Evolutionary conservation across 345 rosid species (phyloP), one percentile per base, ranked within the genome.

Genomic region (Iberis pinnata): DNA sequence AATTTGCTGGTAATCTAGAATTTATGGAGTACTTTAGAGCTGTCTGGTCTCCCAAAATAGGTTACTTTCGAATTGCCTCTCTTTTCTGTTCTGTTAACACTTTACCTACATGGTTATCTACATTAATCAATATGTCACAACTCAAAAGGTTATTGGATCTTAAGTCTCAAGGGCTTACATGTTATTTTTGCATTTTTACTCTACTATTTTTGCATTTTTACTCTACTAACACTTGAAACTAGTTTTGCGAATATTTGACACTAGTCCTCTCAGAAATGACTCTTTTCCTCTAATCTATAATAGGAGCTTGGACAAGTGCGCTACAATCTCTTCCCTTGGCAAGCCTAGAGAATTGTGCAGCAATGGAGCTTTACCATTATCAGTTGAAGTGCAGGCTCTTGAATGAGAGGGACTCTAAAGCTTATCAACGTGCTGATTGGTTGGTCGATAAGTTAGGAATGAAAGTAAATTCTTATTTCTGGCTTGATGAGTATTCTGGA

Each of bases 401-500:
- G 75, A 80, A 80, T 49, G 97, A 83, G 76, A 78, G 76, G 60
- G 79, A 81, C 63, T 50, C 79, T 41, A 60, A 55, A 65, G 82
- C 68, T 43, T 85, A 81, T 65, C 83, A 81, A 50, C 90, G 88
- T 39, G 70, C 82, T 64, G 98, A 92, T 80, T 92, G 97, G 98
- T 68, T 92, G 74, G 95, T 85, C 12, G 81, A 88, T 70, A 92
- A 83, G 80, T 69, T 92, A 79, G 93, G 77, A 41, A 92, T 88
- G 11, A 81, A 85, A 72, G 95, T 85, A 52, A 89, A 92, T 76
- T 77, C 96, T 24, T 85, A 88, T 73, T 83, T 88, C 69, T 85
- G 98, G 98, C 95, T 88, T 20, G 98, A 92, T 72, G 95, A 77
- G 48, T 88, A 81, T 70, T 73, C 95, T 0, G 98, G 69, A 53